Evolutionary conservation across 768 basidiomycete genomes (phyloP).

Genomic region (Mycena metata): DNA sequence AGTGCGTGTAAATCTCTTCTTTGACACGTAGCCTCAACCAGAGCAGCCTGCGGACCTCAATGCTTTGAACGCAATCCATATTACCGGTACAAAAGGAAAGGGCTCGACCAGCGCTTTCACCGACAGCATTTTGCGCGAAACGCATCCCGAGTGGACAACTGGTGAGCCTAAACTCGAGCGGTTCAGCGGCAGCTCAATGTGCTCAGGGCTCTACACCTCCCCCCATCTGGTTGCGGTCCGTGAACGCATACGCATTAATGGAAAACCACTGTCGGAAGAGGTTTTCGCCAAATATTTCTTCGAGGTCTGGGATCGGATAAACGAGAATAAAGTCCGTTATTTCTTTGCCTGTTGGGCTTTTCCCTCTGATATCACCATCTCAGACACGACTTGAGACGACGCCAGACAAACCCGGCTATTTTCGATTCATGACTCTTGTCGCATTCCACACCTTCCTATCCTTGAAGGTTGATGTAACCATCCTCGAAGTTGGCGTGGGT

Average conservation of each 20-base stretch:
- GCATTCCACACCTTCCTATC: conserved; percentile 92
- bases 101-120: conserved; percentile 96
- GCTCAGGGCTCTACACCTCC: conserved; percentile 91
- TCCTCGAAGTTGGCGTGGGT: conserved; percentile 97
- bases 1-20: conserved; percentile 59
- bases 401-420: conserved; percentile 89
- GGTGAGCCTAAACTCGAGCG: conserved; percentile 62
- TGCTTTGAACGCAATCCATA: conserved; percentile 91
- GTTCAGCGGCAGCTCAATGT: conserved; percentile 5
- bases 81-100: conserved; percentile 98
- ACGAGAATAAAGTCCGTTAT: conserved; percentile 68
- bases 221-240: conserved; percentile 97
- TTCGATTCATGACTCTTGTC: conserved; percentile 92
- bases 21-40: conserved; percentile 30
- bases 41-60: conserved; percentile 86
- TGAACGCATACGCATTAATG: conserved; percentile 95
- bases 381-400: conserved; percentile 67
- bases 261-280: conserved; percentile 88
- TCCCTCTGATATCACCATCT: conserved; percentile 3
- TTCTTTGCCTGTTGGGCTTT: background rate
- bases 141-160: conserved; percentile 82
- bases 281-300: conserved; percentile 94
- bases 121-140: conserved; percentile 85
- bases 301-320: conserved; percentile 92
- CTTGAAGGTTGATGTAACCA: conserved; percentile 87